Evolutionary conservation across 108 stramenopile species (phyloP).

Genomic region (Cyclotella sp.): DNA sequence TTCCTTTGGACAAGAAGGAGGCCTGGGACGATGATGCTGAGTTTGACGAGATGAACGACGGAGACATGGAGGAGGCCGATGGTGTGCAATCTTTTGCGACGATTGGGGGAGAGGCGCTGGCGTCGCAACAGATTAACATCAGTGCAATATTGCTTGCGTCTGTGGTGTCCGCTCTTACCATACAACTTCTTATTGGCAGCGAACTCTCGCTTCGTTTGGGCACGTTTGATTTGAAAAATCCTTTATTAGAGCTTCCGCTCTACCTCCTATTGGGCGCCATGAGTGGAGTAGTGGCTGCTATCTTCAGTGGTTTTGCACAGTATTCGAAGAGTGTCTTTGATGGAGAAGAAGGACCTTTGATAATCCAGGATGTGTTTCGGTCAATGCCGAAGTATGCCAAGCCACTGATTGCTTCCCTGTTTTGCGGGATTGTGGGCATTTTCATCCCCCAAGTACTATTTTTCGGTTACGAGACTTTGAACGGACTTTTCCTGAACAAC

Average conservation of each 20-base stretch:
- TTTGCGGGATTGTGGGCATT: conserved; percentile 81
- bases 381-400: conserved; percentile 57
- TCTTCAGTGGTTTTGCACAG: conserved; percentile 70
- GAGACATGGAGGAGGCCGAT: background rate
- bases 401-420: conserved; percentile 77
- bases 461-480: conserved; percentile 94
- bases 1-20: conserved; percentile 23
- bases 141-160: conserved; percentile 78
- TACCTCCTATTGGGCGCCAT: conserved; percentile 84
- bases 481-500: conserved; percentile 77
- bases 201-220: conserved; percentile 71
- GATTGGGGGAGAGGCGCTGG: conserved; percentile 51
- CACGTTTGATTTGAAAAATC: conserved; percentile 66
- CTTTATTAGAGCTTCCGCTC: conserved; percentile 85
- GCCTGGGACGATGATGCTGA: conserved; percentile 4
- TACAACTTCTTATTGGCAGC: conserved; percentile 76
- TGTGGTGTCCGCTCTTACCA: conserved; percentile 78
- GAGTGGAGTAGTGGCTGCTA: conserved; percentile 72
- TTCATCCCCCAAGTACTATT: conserved; percentile 89
- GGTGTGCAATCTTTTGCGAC: conserved; percentile 9
- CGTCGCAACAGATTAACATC: conserved; percentile 63
- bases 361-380: conserved; percentile 49
- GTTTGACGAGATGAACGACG: conserved; percentile 10
- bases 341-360: conserved; percentile 61
- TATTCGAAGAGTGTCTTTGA: conserved; percentile 62